Conservation (phyloP, 2,329 filamentous ascomycete species). For the Exophiala phaeomuriformis region DNA sequence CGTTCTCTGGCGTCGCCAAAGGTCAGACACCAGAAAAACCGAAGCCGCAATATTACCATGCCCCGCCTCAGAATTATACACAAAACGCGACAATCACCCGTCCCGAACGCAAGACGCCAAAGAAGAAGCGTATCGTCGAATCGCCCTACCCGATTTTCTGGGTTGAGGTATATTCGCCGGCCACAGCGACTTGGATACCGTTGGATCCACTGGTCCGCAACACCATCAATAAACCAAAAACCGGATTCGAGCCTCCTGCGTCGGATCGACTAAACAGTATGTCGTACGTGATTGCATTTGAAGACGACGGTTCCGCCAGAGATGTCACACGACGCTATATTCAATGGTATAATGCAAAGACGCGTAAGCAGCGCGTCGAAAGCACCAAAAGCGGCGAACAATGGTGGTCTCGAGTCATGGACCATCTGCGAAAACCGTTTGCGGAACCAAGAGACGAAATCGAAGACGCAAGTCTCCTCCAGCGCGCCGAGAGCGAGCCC, state of each 20-base stretch:
- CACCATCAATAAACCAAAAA: conserved; percentile 66
- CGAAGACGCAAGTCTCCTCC: conserved; percentile 68
- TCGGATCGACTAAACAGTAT: conserved; percentile 69
- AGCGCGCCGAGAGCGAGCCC: conserved; percentile 64
- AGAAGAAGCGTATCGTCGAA: conserved; percentile 39
- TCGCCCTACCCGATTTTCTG: conserved; percentile 81
- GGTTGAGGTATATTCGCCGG: conserved; percentile 83
- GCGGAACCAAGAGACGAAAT: conserved; percentile 67
- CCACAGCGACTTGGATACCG: conserved; percentile 84
- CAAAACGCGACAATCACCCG: conserved; percentile 1
- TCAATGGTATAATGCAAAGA: conserved; percentile 86
- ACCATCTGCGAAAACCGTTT: conserved; percentile 38
- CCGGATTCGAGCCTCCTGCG: conserved; percentile 69
- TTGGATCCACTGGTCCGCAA: conserved; percentile 78
- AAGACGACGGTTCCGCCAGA: conserved; percentile 66
- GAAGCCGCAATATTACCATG: conserved; percentile 32
- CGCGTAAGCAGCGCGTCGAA: conserved; percentile 73
- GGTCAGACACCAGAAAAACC: conserved; percentile 39
- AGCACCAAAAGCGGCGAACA: conserved; percentile 47
- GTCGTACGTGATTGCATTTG: conserved; percentile 78
- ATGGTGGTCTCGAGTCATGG: conserved; percentile 50
- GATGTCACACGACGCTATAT: conserved; percentile 86
- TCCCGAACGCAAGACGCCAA: background rate
- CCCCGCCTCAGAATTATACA: conserved; percentile 19
- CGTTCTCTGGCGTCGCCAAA: conserved; percentile 52